Evolutionary conservation across 306 rosid genomes (phyloP).

Genomic region (Hippophae tibetana): DNA sequence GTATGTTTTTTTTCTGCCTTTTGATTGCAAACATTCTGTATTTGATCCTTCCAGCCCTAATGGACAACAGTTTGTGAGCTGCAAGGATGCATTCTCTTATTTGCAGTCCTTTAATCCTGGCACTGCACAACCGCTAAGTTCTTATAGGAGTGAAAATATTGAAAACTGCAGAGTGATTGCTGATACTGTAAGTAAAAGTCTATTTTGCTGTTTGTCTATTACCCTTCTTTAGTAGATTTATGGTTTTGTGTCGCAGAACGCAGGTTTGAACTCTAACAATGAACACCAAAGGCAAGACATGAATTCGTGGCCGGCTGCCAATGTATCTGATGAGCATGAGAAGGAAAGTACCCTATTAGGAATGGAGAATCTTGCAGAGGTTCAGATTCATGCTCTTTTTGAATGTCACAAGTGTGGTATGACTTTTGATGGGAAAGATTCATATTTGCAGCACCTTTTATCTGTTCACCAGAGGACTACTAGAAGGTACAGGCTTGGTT

Average conservation of each 20-base stretch:
- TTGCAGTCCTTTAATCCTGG: conserved; percentile 39
- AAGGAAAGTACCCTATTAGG: conserved; percentile 42
- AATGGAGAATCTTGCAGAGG: conserved; percentile 72
- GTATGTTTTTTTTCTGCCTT: neutral
- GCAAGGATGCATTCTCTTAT: conserved; percentile 61
- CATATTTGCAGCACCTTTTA: conserved; percentile 69
- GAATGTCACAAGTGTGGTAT: conserved; percentile 79
- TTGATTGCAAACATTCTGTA: conserved; percentile 13
- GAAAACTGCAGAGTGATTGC: conserved; percentile 21
- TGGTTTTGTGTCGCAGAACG: conserved; percentile 34
- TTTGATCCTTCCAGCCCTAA: conserved; percentile 55
- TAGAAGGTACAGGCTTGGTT: conserved; percentile 73
- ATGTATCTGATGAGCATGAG: conserved; percentile 27
- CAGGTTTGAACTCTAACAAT: conserved; percentile 30
- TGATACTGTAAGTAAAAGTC: conserved; percentile 36
- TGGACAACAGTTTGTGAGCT: conserved; percentile 69
- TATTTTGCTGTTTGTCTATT: neutral
- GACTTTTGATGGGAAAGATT: conserved; percentile 68
- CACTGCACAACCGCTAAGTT: conserved; percentile 21
- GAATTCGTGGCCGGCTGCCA: conserved; percentile 23
- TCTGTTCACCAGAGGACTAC: conserved; percentile 75
- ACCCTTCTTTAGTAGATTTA: conserved; percentile 4
- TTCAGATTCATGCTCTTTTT: conserved; percentile 62
- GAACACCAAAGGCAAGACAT: conserved; percentile 31
- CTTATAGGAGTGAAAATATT: conserved; percentile 27